These are phyloP conservation scores for Aureobasidium sp. DNA, from an alignment of 2,329 filamentous ascomycete genomes.

Conservation along the genomic window DNA sequence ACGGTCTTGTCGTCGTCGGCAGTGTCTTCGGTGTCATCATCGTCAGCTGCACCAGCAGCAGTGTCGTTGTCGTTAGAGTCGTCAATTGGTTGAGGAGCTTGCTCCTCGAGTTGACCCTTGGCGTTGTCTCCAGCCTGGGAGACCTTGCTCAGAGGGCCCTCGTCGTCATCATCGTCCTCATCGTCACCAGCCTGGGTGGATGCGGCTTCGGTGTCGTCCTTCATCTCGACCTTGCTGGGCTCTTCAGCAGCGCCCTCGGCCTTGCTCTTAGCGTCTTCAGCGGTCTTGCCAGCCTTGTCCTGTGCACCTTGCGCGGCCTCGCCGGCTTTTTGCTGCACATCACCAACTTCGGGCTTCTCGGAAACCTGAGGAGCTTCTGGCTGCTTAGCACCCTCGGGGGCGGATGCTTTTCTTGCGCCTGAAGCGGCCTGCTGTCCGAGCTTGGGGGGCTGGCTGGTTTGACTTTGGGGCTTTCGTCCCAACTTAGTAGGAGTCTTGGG, in stretches of 20 bases:
- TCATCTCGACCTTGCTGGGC: conserved; percentile 30
- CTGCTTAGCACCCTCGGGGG: conserved; percentile 24
- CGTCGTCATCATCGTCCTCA: conserved; percentile 32
- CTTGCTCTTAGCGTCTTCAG: conserved; percentile 33
- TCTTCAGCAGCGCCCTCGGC: conserved; percentile 31
- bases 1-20: conserved; percentile 37
- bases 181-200: conserved; percentile 26
- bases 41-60: conserved; percentile 36
- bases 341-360: conserved; percentile 27
- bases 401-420: conserved; percentile 21
- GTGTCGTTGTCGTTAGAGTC: conserved; percentile 33
- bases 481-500: conserved; percentile 48
- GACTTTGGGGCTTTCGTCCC: conserved; percentile 37
- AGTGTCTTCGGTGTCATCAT: conserved; percentile 32
- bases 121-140: conserved; percentile 40
- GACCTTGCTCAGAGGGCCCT: conserved; percentile 39
- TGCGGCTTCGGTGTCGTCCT: conserved; percentile 28
- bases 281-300: conserved; percentile 23
- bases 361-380: conserved; percentile 25
- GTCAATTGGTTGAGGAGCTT: conserved; percentile 41
- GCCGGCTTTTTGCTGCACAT: conserved; percentile 26
- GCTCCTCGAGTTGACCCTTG: conserved; percentile 38
- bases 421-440: conserved; percentile 34
- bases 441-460: conserved; percentile 32
- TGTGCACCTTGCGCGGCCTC: conserved; percentile 24